phyloP scores from a whole-genome alignment of 2,329 filamentous ascomycete genomes.

The Diaporthe helianthi region DNA sequence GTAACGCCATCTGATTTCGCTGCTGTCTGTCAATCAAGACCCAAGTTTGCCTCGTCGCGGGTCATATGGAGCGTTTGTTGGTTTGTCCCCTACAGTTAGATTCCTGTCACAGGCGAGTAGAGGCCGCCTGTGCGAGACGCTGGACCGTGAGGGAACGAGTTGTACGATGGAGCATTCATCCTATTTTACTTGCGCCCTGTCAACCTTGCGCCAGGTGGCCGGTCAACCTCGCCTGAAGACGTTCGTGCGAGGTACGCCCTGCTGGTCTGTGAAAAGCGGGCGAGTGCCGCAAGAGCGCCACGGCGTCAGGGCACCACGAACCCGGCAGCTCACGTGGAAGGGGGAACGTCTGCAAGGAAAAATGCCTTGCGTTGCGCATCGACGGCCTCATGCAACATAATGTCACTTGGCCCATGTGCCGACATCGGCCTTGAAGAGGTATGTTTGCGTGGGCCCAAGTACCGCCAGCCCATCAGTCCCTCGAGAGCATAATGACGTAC shows the following conservation, averaged over 20 bases:
- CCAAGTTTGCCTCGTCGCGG: conserved; percentile 6
- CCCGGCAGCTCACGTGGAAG: not conserved
- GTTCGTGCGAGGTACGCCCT: not conserved
- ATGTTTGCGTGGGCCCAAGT: not conserved
- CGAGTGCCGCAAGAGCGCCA: not conserved
- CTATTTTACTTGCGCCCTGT: conserved; percentile 26
- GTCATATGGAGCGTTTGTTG: not conserved
- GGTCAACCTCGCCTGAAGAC: conserved; percentile 6
- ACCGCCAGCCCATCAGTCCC: conserved; percentile 43
- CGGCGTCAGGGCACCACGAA: not conserved
- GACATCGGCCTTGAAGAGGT: not conserved
- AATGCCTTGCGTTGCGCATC: not conserved
- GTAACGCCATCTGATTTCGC: conserved; percentile 7
- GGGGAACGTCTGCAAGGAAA: not conserved
- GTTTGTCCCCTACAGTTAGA: not conserved
- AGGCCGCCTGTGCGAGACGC: conserved; percentile 1
- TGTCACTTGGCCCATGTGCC: not conserved
- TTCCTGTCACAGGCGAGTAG: not conserved
- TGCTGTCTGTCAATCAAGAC: conserved; percentile 11
- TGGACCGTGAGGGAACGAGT: not conserved
- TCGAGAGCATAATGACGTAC: conserved; percentile 89
- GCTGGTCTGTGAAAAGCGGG: not conserved
- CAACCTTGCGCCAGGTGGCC: conserved; percentile 1
- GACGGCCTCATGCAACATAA: not conserved
- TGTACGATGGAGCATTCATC: not conserved